These are phyloP conservation scores for Symbiodinium pilosum DNA, from an alignment of 73 alveolate genomes.

Conservation along the genomic window DNA sequence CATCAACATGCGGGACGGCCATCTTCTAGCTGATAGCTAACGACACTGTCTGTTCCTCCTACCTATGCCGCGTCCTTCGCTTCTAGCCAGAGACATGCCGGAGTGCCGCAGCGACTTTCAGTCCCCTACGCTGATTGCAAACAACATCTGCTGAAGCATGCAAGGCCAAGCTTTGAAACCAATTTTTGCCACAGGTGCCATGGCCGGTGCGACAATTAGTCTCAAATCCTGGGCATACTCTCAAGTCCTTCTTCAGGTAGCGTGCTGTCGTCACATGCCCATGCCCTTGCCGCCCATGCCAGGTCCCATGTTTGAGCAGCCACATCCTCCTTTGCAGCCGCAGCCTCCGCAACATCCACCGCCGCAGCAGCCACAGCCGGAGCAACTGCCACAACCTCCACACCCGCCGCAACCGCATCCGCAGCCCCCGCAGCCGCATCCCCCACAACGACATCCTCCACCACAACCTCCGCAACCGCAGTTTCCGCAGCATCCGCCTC, in stretches of 20 bases:
- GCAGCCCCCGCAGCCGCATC: slow-evolving; percentile 4
- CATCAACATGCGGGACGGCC: too few species aligned
- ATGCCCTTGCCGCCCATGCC: slow-evolving; percentile 54
- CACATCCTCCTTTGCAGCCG: slow-evolving; percentile 34
- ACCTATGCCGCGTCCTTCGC: too few species aligned
- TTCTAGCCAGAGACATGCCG: too few species aligned
- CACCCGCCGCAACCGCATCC: slow-evolving; percentile 20
- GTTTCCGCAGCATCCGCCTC: neutral
- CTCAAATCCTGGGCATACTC: neutral
- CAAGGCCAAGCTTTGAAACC: too few species aligned
- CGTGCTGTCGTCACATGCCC: slow-evolving; percentile 24
- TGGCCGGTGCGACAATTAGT: neutral
- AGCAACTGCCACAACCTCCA: slow-evolving; percentile 14
- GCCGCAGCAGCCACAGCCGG: slow-evolving; percentile 57
- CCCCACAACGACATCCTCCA: slow-evolving; percentile 3
- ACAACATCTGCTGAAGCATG: too few species aligned
- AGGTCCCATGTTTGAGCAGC: slow-evolving; percentile 34
- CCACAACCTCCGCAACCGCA: slow-evolving; percentile 4
- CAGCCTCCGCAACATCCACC: neutral
- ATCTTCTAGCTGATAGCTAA: too few species aligned
- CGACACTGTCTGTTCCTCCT: too few species aligned
- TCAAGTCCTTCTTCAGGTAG: neutral
- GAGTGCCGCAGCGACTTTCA: too few species aligned
- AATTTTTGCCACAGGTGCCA: neutral
- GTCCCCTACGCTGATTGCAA: too few species aligned